Evolutionary conservation across 371 early-diverging fungal species (phyloP), one percentile per base, ranked within the genome.

Genomic region (Mucor mucedo): DNA sequence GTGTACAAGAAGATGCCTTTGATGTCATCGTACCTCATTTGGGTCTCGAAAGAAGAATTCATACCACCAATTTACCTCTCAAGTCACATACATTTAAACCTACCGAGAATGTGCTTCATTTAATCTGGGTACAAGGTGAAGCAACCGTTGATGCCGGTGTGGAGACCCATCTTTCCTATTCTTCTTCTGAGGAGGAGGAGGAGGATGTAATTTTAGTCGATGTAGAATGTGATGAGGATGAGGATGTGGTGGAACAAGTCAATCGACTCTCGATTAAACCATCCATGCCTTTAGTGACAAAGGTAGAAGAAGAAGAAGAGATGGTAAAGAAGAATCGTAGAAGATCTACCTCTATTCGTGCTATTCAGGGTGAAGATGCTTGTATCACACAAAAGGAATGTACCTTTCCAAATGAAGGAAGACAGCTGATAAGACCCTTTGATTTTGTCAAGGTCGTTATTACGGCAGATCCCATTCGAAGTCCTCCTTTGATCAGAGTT

Each of bases 401-500:
- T 29, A 72, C 71, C 1, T 76, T 77, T 50, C 75, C 77, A 0
- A 52, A 66, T 29, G 77, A 79, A 40, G 74, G 65, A 40, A 68
- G 80, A 9, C 88, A 87, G 66, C 71, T 80, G 8, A 82, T 92
- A 55, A 75, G 79, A 44, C 83, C 88, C 3, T 89, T 91, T 72
- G 84, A 85, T 52, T 75, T 73, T 58, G 69, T 92, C 33, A 65
- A 78, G 13, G 89, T 92, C 1, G 79, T 86, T 49, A 78, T 92
- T 38, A 84, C 85, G 1, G 83, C 85, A 5, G 84, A 89, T 58
- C 82, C 85, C 13, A 69, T 77, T 28, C 76, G 84, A 41, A 89
- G 83, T 21, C 91, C 91, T 6, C 89, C 90, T 32, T 79, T 88
- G 52, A 84, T 89, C 62, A 86, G 87, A 68, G 78, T 90, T 29